Percentiles rank a stretch among this genome's conserved stretches.
Conservation (phyloP, 305 asterid species). For the Rubia peregrina region DNA sequence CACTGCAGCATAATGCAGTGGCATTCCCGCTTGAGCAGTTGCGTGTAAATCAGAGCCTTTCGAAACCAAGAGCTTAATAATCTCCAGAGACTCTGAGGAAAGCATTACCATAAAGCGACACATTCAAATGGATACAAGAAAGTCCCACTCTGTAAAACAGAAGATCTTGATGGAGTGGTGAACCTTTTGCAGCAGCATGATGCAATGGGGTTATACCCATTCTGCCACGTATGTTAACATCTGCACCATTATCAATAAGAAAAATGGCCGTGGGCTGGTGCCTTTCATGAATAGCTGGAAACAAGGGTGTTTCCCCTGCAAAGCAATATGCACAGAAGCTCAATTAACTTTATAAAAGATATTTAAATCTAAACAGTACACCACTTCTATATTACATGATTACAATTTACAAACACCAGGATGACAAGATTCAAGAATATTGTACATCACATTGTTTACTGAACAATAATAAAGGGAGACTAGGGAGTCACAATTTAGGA, state of each 20-base stretch:
- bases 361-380: background rate
- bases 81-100: background rate
- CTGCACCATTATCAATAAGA: constrained; percentile 1
- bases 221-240: background rate
- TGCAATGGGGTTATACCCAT: background rate
- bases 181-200: constrained; percentile 4
- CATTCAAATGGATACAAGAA: background rate
- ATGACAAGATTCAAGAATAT: background rate
- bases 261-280: background rate
- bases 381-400: background rate
- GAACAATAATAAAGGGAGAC: background rate
- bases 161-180: background rate
- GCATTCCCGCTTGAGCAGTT: background rate
- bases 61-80: background rate
- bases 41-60: background rate
- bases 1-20: constrained; percentile 2
- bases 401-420: background rate
- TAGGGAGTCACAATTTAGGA: no score
- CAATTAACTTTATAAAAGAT: background rate
- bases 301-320: constrained; percentile 4
- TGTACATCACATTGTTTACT: background rate
- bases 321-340: background rate
- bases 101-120: background rate
- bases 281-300: background rate
- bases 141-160: background rate